Base-by-base conservation (phyloP, 2,329 filamentous ascomycete genomes). In the Periglandula ipomoeae region DNA sequence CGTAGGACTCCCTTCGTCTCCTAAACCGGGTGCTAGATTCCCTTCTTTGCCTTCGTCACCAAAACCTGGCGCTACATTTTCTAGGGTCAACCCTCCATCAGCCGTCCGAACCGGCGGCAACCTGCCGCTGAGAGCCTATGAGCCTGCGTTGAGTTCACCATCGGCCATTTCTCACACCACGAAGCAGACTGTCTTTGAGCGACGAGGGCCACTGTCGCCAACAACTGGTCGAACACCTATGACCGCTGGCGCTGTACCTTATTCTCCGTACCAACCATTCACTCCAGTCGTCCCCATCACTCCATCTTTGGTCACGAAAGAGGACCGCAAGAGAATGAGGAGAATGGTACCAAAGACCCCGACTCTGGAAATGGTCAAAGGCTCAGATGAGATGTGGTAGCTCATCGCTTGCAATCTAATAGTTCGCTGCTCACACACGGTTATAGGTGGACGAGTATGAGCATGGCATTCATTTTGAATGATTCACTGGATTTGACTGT, bases 221-320 rank as follows among this genome's bases (percentile, higher is more conserved):
- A 67, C 66, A 0, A 78, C 76, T 1, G 70, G 79, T 22, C 77
- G 76, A 41, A 84, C 81, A 3, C 86, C 85, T 0, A 78, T 71
- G 62, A 81, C 76, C 1, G 79, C 77, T 4, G 73, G 71, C 20
- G 74, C 79, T 1, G 76, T 82, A 20, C 86, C 86, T 2, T 90
- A 90, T 64, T 81, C 79, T 48, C 85, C 87, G 0, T 91, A 90
- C 57, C 87, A 90, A 70, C 87, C 87, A 0, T 87, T 83, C 61
- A 85, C 83, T 6, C 85, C 86, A 1, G 72, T 87, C 43, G 76
- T 89, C 45, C 87, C 87, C 1, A 79, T 90, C 44, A 89, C 87
- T 26, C 85, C 87, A n/a, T 80, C 79, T 19, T 67, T 91, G 42
- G 81, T 87, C 15, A 87, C 81, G 22, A 80, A 75, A 64, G 77